Conservation (phyloP, 2,329 filamentous ascomycete species). For the Magnaporthiopsis incrustans region DNA sequence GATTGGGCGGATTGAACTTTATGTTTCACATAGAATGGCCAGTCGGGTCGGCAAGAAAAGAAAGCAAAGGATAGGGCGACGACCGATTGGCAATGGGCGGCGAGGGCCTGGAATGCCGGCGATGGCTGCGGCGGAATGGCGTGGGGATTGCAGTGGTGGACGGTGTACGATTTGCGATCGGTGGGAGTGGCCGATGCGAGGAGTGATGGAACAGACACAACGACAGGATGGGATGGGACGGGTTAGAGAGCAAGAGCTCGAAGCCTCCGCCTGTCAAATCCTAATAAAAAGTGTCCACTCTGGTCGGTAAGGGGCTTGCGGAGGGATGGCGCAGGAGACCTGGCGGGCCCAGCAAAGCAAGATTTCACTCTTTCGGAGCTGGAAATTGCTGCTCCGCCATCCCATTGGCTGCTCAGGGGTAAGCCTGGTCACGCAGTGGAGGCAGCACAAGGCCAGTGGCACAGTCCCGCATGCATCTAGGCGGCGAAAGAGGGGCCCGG, state of each 20-base stretch:
- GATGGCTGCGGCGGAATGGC: not conserved
- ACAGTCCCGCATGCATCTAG: not conserved
- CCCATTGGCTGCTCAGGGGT: not conserved
- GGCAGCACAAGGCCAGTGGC: not conserved
- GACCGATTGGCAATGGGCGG: not conserved
- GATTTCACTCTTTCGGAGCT: not conserved
- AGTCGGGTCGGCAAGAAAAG: not conserved
- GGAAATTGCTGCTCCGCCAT: slow-evolving; percentile 2
- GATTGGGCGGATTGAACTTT: not conserved
- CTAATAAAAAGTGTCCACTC: slow-evolving; percentile 8
- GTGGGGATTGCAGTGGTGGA: not conserved
- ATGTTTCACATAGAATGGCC: not conserved
- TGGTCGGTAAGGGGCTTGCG: slow-evolving; percentile 2
- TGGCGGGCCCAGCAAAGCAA: slow-evolving; percentile 2
- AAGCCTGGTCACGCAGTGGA: not conserved
- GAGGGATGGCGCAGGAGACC: not conserved
- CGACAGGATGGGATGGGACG: slow-evolving; percentile 1
- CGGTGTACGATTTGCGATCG: slow-evolving; percentile 3
- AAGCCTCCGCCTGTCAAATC: slow-evolving; percentile 2
- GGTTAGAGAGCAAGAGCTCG: not conserved
- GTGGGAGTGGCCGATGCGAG: not conserved
- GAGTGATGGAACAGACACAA: not conserved
- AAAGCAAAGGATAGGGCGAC: not conserved
- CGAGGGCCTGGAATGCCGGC: slow-evolving; percentile 3
- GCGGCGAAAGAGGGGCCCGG: not conserved